phyloP scores from a whole-genome alignment of 1,284 basidiomycete genomes.

The Apiotrichum akiyoshidainum region DNA sequence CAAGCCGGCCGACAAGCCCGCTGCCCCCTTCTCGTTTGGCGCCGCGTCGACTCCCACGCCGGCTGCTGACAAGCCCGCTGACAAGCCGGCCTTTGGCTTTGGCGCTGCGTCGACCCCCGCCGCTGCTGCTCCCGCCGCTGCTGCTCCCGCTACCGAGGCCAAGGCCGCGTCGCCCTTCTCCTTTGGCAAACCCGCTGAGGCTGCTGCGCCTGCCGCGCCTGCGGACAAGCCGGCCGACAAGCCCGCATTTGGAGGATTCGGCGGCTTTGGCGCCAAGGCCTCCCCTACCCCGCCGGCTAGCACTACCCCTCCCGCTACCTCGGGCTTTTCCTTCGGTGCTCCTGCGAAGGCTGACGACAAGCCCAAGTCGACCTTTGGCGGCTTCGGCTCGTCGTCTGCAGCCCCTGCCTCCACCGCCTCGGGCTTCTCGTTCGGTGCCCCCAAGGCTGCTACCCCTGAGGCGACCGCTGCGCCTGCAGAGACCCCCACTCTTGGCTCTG shows the following conservation, averaged over 20 bases:
- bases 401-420: neutral
- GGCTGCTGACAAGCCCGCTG: conserved; percentile 2
- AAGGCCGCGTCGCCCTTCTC: conserved; percentile 1
- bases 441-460: neutral
- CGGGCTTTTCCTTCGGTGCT: conserved; percentile 3
- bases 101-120: neutral
- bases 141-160: neutral
- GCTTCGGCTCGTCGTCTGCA: neutral
- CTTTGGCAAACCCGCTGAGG: neutral
- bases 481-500: neutral
- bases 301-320: too few relatives aligned
- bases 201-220: too few relatives aligned
- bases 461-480: neutral
- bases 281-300: too few relatives aligned
- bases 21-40: conserved; percentile 8
- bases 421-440: conserved; percentile 1
- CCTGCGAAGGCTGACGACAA: neutral
- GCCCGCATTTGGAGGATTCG: neutral
- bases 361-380: neutral
- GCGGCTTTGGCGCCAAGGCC: too few relatives aligned
- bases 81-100: conserved; percentile 9
- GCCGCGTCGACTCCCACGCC: neutral
- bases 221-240: neutral
- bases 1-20: conserved; percentile 3
- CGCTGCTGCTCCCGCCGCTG: neutral